phyloP scores from a whole-genome alignment of 2,329 filamentous ascomycete species.

The Blumeria graminis region DNA sequence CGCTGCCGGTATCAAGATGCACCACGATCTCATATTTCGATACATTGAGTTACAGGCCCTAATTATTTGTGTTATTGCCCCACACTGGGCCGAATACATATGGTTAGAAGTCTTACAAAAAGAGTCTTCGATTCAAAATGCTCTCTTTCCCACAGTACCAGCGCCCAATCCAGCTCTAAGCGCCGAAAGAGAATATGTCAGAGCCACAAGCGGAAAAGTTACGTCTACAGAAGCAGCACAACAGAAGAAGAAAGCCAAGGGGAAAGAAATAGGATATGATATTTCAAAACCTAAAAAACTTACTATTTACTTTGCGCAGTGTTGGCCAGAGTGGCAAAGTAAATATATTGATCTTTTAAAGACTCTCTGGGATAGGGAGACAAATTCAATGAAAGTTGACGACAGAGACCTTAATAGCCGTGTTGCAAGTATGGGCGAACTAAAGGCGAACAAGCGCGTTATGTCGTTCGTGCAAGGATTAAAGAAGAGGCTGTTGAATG shows the following conservation, averaged over 20 bases:
- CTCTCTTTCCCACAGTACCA: constrained; percentile 47
- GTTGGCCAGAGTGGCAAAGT: constrained; percentile 76
- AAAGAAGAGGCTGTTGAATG: constrained; percentile 57
- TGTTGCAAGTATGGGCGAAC: constrained; percentile 63
- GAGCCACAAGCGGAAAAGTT: constrained; percentile 48
- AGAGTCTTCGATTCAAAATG: constrained; percentile 51
- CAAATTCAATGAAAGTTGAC: constrained; percentile 38
- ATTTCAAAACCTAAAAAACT: constrained; percentile 82
- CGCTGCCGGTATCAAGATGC: constrained; percentile 62
- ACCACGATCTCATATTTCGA: constrained; percentile 50
- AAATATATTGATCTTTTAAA: constrained; percentile 66
- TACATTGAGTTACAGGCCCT: constrained; percentile 77
- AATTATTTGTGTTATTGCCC: constrained; percentile 60
- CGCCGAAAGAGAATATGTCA: constrained; percentile 64
- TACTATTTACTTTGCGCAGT: constrained; percentile 57
- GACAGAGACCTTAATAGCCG: constrained; percentile 60
- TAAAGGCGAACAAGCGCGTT: constrained; percentile 83
- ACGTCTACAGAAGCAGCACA: constrained; percentile 64
- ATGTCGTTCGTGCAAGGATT: constrained; percentile 87
- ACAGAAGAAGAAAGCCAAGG: constrained; percentile 78
- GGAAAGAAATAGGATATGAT: constrained; percentile 66
- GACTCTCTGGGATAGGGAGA: constrained; percentile 39
- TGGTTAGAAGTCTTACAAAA: constrained; percentile 80
- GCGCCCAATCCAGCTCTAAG: constrained; percentile 41
- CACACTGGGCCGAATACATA: constrained; percentile 86